These are phyloP conservation scores for Phytopythium montanum DNA, from an alignment of 352 stramenopile genomes.

Conservation along the genomic window DNA sequence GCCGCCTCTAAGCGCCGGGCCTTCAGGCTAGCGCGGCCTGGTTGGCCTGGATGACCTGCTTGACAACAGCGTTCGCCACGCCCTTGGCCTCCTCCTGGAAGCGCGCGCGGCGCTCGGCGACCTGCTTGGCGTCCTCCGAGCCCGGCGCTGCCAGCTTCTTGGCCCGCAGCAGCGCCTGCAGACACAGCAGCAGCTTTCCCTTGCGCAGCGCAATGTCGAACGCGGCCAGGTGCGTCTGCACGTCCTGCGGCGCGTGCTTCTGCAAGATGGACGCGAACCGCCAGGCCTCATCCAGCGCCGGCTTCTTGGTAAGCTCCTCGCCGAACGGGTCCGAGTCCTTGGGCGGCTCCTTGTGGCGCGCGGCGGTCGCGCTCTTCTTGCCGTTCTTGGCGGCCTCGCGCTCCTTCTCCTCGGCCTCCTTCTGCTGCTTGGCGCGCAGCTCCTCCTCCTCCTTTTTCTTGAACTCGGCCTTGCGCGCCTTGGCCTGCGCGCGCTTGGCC, in stretches of 20 bases:
- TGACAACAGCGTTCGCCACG: constrained; percentile 55
- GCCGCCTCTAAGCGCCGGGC: constrained; percentile 25
- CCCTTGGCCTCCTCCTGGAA: constrained; percentile 52
- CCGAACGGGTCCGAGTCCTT: constrained; percentile 75
- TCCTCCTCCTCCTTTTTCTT: constrained; percentile 79
- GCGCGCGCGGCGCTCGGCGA: constrained; percentile 28
- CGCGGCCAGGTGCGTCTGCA: constrained; percentile 65
- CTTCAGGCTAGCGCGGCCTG: constrained; percentile 41
- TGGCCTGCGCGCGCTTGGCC: constrained; percentile 84
- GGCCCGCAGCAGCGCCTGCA: constrained; percentile 70
- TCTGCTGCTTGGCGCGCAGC: constrained; percentile 67
- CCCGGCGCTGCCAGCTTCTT: constrained; percentile 29
- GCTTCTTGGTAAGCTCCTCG: constrained; percentile 65
- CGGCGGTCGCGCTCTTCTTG: constrained; percentile 43
- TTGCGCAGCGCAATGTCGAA: constrained; percentile 79
- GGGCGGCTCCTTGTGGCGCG: constrained; percentile 37
- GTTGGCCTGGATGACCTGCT: constrained; percentile 60
- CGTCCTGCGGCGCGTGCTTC: constrained; percentile 45
- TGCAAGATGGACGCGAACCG: constrained; percentile 72
- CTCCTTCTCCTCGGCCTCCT: constrained; percentile 76
- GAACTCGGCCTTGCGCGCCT: constrained; percentile 89
- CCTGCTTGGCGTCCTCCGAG: constrained; percentile 24
- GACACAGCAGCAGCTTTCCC: constrained; percentile 68
- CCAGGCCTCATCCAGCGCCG: constrained; percentile 72
- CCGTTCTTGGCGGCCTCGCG: constrained; percentile 56